Evolutionary conservation across 2,329 filamentous ascomycete genomes (phyloP), one percentile per base, ranked within the genome.

Genomic region (Epichloe sylvatica): DNA sequence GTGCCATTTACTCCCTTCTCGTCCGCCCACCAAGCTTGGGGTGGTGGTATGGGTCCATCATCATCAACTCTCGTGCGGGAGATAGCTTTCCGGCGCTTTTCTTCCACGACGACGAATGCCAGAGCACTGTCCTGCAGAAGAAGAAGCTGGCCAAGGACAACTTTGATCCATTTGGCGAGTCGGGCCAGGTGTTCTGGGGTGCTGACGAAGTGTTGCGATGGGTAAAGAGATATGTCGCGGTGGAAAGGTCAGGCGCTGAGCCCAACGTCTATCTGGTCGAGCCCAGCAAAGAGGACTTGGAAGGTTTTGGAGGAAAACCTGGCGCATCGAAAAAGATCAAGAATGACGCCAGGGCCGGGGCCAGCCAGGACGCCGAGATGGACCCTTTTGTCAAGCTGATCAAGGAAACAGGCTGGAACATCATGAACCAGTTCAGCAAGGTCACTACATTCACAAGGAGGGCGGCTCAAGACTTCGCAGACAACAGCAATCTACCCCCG

Each of bases 11-110:
- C 67, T 94, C 87, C 30, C 74, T 98, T 5, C 75, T 95, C 7
- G 83, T 98, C 38, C 81, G 92, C 2, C 91, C 91, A 3, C 94
- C 92, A 5, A 96, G 88, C 63, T 69, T 95, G 7, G 94, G 92
- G 15, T 98, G 92, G 94, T 98, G 92, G 92, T 96, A 94, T 64
- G 92, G 92, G 35, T 95, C 89, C 54, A 69, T 98, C 30, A 84
- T 98, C 51, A 87, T 98, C 70, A 98, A 98, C 64, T 88, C 86
- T 1, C 76, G 86, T 12, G 81, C 84, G 0, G 94, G 94, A 3
- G 90, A 97, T 63, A 92, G 86, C 63, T 95, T 97, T 57, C 92
- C 92, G 0, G 89, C 92, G 0, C 71, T 98, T 1, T 98, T 98
- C 70, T 98, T 98, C 69, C 92, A 98, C 64, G 92, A 98, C 61